phyloP scores from a whole-genome alignment of 2,329 filamentous ascomycete species.

The Aspergillus niger region DNA sequence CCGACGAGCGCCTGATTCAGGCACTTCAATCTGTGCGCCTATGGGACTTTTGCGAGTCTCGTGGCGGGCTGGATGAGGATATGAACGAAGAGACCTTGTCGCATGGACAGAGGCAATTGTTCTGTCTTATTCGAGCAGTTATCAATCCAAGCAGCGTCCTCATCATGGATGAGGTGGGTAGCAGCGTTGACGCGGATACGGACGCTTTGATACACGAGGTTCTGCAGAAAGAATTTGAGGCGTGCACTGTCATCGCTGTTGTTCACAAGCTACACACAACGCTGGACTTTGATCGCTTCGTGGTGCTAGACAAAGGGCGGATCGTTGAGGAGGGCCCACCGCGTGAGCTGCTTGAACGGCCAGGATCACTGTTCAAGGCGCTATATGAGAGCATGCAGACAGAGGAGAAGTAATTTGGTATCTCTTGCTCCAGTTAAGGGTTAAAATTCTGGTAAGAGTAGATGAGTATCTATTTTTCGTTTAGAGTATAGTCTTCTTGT shows the following conservation, averaged over 20 bases:
- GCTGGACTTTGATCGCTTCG: neutral
- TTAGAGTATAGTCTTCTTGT: no score
- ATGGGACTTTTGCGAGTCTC: slow-evolving; percentile 23
- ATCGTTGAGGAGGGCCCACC: neutral
- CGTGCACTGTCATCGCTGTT: neutral
- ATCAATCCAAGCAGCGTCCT: neutral
- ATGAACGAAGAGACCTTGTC: slow-evolving; percentile 56
- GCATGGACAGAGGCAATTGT: slow-evolving; percentile 72
- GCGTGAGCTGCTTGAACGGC: neutral
- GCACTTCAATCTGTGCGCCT: slow-evolving; percentile 28
- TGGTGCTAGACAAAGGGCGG: neutral
- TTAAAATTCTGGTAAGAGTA: no score
- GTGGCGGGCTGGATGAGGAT: slow-evolving; percentile 24
- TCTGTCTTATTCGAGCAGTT: slow-evolving; percentile 72
- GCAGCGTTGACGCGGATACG: neutral
- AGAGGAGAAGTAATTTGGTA: no score
- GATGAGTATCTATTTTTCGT: no score
- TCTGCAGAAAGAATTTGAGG: neutral
- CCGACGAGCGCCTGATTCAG: slow-evolving; percentile 24
- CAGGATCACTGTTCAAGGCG: neutral
- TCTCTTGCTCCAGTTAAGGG: no score
- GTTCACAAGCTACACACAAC: neutral
- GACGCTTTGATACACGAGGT: neutral
- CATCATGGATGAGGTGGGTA: neutral
- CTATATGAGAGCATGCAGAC: no score